phyloP scores from a whole-genome alignment of 2,329 filamentous ascomycete species.

The Sclerotinia sclerotiorum region DNA sequence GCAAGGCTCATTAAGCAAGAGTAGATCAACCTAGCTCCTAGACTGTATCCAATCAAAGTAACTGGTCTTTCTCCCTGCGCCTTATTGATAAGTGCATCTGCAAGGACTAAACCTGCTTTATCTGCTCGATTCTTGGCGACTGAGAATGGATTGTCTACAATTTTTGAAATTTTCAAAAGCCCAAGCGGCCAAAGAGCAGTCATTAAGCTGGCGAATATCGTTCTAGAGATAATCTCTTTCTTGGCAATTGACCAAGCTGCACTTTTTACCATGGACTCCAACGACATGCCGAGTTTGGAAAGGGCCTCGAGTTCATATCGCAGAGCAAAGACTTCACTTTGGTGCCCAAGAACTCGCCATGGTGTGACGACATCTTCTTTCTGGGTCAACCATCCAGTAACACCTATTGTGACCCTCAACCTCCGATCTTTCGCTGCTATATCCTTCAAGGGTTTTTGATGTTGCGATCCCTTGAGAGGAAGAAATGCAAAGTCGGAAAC shows the following conservation, averaged over 20 bases:
- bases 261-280: conserved; percentile 75
- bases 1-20: conserved; percentile 76
- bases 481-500: conserved; percentile 88
- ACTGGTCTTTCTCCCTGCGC: conserved; percentile 81
- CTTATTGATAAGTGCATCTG: conserved; percentile 78
- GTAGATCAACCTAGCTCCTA: conserved; percentile 80
- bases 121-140: conserved; percentile 74
- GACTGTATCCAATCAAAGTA: conserved; percentile 76
- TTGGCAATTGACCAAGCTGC: conserved; percentile 77
- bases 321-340: conserved; percentile 78
- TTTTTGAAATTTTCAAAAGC: conserved; percentile 63
- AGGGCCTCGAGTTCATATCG: conserved; percentile 81
- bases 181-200: conserved; percentile 70
- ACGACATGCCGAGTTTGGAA: conserved; percentile 72
- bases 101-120: conserved; percentile 76
- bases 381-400: conserved; percentile 77
- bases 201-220: conserved; percentile 64
- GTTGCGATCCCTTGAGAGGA: conserved; percentile 59
- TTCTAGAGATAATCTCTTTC: conserved; percentile 61
- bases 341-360: conserved; percentile 73
- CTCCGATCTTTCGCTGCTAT: conserved; percentile 58
- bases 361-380: conserved; percentile 71
- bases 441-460: conserved; percentile 43
- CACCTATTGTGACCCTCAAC: conserved; percentile 77
- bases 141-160: conserved; percentile 80